Evolutionary conservation across 1,284 basidiomycete species (phyloP).

Genomic region (Peniophora sp.): DNA sequence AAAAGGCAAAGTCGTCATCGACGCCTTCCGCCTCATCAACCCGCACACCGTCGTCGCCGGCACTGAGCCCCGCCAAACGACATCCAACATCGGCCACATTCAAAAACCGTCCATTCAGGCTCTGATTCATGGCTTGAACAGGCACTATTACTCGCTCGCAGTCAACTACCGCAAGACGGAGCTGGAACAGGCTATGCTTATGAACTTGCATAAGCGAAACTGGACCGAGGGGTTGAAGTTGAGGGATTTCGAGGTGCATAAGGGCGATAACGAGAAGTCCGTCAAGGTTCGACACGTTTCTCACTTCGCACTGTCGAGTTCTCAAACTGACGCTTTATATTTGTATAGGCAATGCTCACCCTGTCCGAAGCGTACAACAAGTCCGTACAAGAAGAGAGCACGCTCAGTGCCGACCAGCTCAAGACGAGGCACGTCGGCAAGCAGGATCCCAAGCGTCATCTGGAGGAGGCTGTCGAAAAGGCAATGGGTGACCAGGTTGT

Average conservation of each 20-base stretch:
- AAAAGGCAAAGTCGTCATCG: slow-evolving; percentile 97
- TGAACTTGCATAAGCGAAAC: slow-evolving; percentile 95
- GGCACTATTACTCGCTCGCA: slow-evolving; percentile 95
- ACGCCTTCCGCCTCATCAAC: slow-evolving; percentile 96
- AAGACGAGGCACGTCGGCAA: slow-evolving; percentile 97
- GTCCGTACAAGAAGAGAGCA: slow-evolving; percentile 93
- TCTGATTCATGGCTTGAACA: slow-evolving; percentile 90
- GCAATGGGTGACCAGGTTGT: slow-evolving; percentile 95
- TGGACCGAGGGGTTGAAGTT: slow-evolving; percentile 95
- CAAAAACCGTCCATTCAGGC: slow-evolving; percentile 99
- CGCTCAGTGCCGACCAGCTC: slow-evolving; percentile 81
- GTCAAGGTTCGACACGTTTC: slow-evolving; percentile 62
- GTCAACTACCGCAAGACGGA: slow-evolving; percentile 97
- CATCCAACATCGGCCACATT: slow-evolving; percentile 97
- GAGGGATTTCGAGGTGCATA: slow-evolving; percentile 81
- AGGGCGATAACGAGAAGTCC: slow-evolving; percentile 80
- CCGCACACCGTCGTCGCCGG: slow-evolving; percentile 82
- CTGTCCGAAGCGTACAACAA: slow-evolving; percentile 92
- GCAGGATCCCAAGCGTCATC: slow-evolving; percentile 93
- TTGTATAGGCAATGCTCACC: slow-evolving; percentile 81
- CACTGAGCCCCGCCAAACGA: slow-evolving; percentile 94
- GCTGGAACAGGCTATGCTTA: slow-evolving; percentile 95
- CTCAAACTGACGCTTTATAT: not conserved
- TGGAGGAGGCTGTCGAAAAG: slow-evolving; percentile 95
- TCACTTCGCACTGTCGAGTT: not conserved